Percentiles rank a stretch among this genome's conserved stretches.
Evolutionary conservation across 371 early-diverging fungal species (phyloP).

Genomic region (Rhizopus arrhizus): DNA sequence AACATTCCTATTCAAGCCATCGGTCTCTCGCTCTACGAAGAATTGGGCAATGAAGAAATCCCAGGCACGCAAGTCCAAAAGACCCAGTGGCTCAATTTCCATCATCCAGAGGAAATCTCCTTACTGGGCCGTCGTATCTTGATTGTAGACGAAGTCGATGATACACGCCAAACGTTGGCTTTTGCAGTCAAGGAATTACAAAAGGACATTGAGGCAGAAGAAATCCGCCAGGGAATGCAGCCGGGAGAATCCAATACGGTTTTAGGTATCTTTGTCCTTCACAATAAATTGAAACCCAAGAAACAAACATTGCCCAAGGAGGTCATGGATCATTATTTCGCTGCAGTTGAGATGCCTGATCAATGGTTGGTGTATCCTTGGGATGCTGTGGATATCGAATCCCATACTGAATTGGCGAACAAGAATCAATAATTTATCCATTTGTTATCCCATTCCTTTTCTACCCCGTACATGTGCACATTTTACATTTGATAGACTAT

Average conservation of each 20-base stretch:
- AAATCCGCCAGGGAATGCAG: slow-evolving; percentile 46
- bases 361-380: slow-evolving; percentile 79
- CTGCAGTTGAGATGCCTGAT: slow-evolving; percentile 75
- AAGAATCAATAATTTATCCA: slow-evolving; percentile 18
- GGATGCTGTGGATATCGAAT: slow-evolving; percentile 75
- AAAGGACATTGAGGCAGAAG: slow-evolving; percentile 69
- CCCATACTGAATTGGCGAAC: slow-evolving; percentile 61
- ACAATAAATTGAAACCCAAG: slow-evolving; percentile 79
- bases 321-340: slow-evolving; percentile 68
- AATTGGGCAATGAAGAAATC: slow-evolving; percentile 47
- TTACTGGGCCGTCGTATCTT: slow-evolving; percentile 71
- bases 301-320: slow-evolving; percentile 62
- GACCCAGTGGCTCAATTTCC: slow-evolving; percentile 83
- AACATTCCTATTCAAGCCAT: slow-evolving; percentile 82
- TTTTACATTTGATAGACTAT: too few relatives aligned
- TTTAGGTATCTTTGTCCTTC: slow-evolving; percentile 75
- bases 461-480: too few relatives aligned
- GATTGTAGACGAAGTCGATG: slow-evolving; percentile 82
- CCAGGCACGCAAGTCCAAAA: slow-evolving; percentile 64
- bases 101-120: slow-evolving; percentile 52
- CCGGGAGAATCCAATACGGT: slow-evolving; percentile 65
- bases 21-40: slow-evolving; percentile 77
- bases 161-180: slow-evolving; percentile 73
- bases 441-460: too few relatives aligned
- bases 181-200: slow-evolving; percentile 72